Evolutionary conservation across 768 basidiomycete genomes (phyloP).

Genomic region (Lactarius hatsudake): DNA sequence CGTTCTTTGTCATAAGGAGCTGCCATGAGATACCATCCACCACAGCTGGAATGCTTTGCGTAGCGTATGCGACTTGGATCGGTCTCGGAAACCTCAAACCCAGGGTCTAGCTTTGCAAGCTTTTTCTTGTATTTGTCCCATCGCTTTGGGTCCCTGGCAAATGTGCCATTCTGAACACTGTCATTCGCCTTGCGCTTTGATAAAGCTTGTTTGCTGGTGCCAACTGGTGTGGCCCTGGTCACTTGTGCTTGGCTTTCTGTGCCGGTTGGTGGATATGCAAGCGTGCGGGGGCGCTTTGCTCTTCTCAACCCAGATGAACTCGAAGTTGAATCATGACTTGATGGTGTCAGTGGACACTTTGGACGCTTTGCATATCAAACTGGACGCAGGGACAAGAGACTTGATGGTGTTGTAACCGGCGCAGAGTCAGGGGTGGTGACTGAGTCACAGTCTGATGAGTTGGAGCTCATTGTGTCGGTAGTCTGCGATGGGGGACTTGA

Average conservation of each 20-base stretch:
- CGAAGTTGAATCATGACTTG: not conserved
- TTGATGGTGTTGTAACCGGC: too few species aligned
- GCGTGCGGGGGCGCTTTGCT: not conserved
- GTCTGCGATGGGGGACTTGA: too few species aligned
- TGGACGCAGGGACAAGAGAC: too few species aligned
- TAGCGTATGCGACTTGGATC: not conserved
- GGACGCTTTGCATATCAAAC: too few species aligned
- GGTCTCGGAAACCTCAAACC: not conserved
- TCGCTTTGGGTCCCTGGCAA: not conserved
- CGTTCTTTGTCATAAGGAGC: not conserved
- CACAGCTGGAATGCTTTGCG: not conserved
- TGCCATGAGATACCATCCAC: not conserved
- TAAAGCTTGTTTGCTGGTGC: not conserved
- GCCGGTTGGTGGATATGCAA: too few species aligned
- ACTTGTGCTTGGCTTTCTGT: too few species aligned
- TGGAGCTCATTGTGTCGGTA: too few species aligned
- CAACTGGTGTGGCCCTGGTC: too few species aligned
- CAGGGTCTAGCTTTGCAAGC: not conserved
- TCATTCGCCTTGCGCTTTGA: not conserved
- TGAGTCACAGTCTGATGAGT: too few species aligned
- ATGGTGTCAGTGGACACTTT: too few species aligned
- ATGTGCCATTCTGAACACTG: not conserved
- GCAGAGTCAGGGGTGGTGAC: too few species aligned
- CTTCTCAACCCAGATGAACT: too few species aligned
- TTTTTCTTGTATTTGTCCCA: not conserved